phyloP scores from a whole-genome alignment of 805 yeast species.

The Candida odintsovae region DNA sequence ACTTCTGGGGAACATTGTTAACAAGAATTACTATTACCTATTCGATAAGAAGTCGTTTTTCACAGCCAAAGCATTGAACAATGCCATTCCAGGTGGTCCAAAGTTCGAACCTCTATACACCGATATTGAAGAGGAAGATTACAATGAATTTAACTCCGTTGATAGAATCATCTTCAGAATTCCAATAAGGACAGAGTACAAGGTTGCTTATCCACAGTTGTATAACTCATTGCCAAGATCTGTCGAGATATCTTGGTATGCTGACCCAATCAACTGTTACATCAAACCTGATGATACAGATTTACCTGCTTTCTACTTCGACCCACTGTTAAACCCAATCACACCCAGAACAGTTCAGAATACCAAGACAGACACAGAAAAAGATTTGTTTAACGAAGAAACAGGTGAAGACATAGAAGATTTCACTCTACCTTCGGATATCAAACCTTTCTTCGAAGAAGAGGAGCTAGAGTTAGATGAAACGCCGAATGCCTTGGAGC shows the following conservation, averaged over 20 bases:
- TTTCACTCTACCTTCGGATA: conserved; percentile 33
- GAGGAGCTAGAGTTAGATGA: conserved; percentile 40
- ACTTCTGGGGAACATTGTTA: conserved; percentile 46
- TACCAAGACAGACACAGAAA: conserved; percentile 17
- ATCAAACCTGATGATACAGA: conserved; percentile 39
- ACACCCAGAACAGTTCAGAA: conserved; percentile 26
- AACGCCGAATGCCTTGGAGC: conserved; percentile 49
- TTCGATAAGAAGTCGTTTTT: conserved; percentile 77
- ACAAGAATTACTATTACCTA: conserved; percentile 54
- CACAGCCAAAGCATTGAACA: conserved; percentile 86
- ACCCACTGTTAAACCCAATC: conserved; percentile 52
- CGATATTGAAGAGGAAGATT: conserved; percentile 65
- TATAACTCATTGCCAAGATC: conserved; percentile 73
- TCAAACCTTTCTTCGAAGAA: conserved; percentile 49
- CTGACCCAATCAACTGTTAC: conserved; percentile 52
- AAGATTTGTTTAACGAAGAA: conserved; percentile 21
- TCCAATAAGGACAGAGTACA: conserved; percentile 75
- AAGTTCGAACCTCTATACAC: conserved; percentile 83
- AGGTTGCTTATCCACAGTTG: conserved; percentile 79
- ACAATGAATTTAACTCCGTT: conserved; percentile 83
- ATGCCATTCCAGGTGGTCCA: conserved; percentile 93
- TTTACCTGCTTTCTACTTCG: conserved; percentile 50
- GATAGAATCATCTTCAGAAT: conserved; percentile 80
- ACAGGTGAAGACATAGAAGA: conserved; percentile 32
- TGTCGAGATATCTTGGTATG: conserved; percentile 58